phyloP scores from a whole-genome alignment of 2,329 filamentous ascomycete genomes.

The Ascocoryne sarcoides region DNA sequence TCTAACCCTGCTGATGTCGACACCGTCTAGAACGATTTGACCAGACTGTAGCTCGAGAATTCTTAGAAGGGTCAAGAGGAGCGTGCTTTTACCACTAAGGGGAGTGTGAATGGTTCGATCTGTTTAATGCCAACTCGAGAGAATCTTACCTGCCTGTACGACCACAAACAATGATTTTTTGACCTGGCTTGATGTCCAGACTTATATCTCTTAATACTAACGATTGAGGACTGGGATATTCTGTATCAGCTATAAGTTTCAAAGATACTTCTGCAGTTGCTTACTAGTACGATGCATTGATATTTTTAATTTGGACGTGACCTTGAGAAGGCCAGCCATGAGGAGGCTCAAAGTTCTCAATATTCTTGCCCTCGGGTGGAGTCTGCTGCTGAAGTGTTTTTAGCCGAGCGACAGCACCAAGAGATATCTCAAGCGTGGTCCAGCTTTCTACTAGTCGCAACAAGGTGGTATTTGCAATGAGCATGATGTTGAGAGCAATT shows the following conservation, averaged over 20 bases:
- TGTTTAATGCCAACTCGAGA: background rate
- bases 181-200: constrained; percentile 38
- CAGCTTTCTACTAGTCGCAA: constrained; percentile 34
- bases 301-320: constrained; percentile 25
- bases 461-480: constrained; percentile 16
- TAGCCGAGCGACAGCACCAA: constrained; percentile 48
- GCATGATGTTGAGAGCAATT: constrained; percentile 21
- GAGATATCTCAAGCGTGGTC: constrained; percentile 48
- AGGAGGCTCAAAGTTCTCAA: constrained; percentile 5
- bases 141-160: constrained; percentile 38
- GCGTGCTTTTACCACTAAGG: constrained; percentile 32
- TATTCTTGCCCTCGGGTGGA: constrained; percentile 27
- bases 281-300: constrained; percentile 27
- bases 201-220: constrained; percentile 28
- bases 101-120: background rate
- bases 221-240: constrained; percentile 26
- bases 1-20: constrained; percentile 32
- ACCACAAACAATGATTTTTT: constrained; percentile 44
- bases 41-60: constrained; percentile 32
- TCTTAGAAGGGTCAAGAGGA: constrained; percentile 40
- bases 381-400: constrained; percentile 40
- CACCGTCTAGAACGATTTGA: constrained; percentile 33
- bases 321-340: constrained; percentile 30
- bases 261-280: no score
- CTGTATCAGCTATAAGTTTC: constrained; percentile 25